Percentiles rank a stretch among this genome's conserved stretches.
phyloP scores from a whole-genome alignment of 129 eudicot genomes.

The Artemisia annua region DNA sequence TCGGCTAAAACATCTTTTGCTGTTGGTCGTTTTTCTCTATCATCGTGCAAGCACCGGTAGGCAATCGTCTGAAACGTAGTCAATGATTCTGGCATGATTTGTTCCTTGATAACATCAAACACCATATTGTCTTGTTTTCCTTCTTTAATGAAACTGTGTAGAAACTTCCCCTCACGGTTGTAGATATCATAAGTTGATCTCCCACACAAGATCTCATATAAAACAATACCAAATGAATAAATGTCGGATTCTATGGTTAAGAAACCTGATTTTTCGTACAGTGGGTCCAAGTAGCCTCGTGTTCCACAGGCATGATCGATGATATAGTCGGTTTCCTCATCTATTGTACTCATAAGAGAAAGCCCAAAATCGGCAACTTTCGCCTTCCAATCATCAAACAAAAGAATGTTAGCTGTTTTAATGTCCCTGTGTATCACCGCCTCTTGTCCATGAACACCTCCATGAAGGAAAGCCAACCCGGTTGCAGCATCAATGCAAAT shows the following conservation, averaged over 20 bases:
- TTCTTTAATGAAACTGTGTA: neutral
- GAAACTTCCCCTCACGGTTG: neutral
- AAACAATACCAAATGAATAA: conserved; percentile 6
- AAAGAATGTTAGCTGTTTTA: neutral
- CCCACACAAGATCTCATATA: neutral
- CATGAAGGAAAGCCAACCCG: neutral
- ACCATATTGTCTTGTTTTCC: neutral
- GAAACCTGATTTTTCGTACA: neutral
- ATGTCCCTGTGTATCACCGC: conserved; percentile 8
- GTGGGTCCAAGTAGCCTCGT: neutral
- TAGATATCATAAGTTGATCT: neutral
- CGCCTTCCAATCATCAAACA: neutral
- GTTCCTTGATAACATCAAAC: neutral
- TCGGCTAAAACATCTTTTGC: neutral
- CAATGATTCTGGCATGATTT: neutral
- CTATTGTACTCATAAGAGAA: neutral
- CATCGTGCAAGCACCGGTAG: neutral
- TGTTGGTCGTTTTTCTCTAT: neutral
- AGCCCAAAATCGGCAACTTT: neutral
- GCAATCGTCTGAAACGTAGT: neutral
- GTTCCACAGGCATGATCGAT: neutral
- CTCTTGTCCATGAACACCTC: neutral
- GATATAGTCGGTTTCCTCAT: neutral
- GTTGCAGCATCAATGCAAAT: neutral
- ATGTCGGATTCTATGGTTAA: neutral